These are phyloP conservation scores for Irpex sp. DNA, from an alignment of 1,284 basidiomycete genomes.

Conservation along the genomic window DNA sequence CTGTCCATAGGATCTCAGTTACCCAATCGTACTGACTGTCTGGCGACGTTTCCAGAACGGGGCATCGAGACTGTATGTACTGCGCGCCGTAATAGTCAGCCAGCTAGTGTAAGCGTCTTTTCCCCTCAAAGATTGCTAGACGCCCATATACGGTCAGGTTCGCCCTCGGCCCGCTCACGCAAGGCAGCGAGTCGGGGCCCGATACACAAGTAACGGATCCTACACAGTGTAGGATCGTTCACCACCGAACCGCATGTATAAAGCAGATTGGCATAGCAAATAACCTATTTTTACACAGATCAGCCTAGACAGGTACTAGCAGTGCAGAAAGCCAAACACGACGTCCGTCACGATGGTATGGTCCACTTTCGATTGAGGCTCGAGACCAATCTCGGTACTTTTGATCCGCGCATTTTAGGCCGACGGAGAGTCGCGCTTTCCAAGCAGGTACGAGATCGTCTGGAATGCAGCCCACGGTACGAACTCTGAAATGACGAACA, in stretches of 20 bases:
- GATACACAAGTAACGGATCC: no score
- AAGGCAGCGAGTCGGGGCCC: no score
- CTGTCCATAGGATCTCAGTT: not conserved
- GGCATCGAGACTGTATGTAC: not conserved
- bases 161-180: not conserved
- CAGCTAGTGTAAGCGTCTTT: not conserved
- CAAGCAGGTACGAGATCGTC: slow-evolving; percentile 44
- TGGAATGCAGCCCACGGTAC: slow-evolving; percentile 53
- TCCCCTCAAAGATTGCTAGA: not conserved
- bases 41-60: not conserved
- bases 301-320: no score
- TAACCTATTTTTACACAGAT: no score
- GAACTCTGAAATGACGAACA: slow-evolving; percentile 37
- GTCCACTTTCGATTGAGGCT: no score
- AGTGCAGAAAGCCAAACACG: no score
- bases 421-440: slow-evolving; percentile 44
- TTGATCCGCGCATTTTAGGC: slow-evolving; percentile 17
- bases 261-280: no score
- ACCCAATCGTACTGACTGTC: not conserved
- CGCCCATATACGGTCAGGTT: not conserved
- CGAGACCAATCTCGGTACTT: no score
- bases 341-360: no score
- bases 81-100: not conserved
- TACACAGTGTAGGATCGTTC: no score
- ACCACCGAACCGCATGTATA: no score